Evolutionary conservation across 345 rosid species (phyloP).

Genomic region (Lumnitzera littorea): DNA sequence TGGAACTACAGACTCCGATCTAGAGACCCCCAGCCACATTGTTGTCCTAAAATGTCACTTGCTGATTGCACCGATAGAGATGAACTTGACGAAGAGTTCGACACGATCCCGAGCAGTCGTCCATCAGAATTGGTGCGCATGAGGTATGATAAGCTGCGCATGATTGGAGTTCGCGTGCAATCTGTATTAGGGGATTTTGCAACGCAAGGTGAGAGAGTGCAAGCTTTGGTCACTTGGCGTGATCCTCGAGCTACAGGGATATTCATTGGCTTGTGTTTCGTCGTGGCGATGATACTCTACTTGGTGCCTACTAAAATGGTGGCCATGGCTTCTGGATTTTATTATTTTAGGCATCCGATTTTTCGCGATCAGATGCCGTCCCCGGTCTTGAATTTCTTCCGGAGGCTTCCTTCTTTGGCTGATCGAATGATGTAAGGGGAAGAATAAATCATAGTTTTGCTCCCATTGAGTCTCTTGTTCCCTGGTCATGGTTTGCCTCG

Average conservation of each 20-base stretch:
- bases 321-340: conserved; percentile 80
- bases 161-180: conserved; percentile 48
- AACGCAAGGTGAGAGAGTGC: conserved; percentile 64
- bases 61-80: conserved; percentile 48
- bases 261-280: conserved; percentile 58
- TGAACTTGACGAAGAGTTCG: conserved; percentile 79
- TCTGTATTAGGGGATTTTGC: conserved; percentile 65
- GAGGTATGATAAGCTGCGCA: conserved; percentile 57
- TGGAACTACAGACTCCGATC: conserved; percentile 70
- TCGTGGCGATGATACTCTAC: conserved; percentile 62
- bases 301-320: conserved; percentile 78
- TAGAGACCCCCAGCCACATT: conserved; percentile 46
- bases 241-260: conserved; percentile 85
- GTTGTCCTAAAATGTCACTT: conserved; percentile 62
- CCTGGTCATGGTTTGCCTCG: neutral
- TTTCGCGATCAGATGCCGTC: conserved; percentile 74
- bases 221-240: conserved; percentile 75
- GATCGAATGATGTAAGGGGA: conserved; percentile 64
- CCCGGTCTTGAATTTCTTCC: conserved; percentile 62
- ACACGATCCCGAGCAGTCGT: conserved; percentile 42
- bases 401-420: conserved; percentile 67
- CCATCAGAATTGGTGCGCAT: conserved; percentile 26
- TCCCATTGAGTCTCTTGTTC: neutral
- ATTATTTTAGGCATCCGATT: conserved; percentile 78
- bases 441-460: neutral